These are phyloP conservation scores for Phytophthora pinifolia DNA, from an alignment of 352 stramenopile genomes.

Conservation along the genomic window DNA sequence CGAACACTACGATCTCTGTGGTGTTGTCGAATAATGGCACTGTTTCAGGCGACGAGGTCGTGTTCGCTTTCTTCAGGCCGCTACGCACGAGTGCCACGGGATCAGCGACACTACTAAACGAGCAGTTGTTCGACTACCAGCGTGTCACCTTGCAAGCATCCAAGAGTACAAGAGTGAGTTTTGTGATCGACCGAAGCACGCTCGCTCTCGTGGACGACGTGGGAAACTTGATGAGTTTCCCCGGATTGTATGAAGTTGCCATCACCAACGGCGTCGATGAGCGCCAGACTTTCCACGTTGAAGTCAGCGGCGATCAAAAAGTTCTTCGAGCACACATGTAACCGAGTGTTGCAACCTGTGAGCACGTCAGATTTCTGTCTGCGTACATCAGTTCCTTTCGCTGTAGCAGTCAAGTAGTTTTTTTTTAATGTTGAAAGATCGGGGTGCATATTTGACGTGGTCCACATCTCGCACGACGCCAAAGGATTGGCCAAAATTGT, in stretches of 20 bases:
- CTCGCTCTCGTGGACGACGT: conserved; percentile 48
- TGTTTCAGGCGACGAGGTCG: conserved; percentile 48
- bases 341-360: too few relatives aligned
- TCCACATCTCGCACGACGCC: conserved; percentile 1
- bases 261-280: conserved; percentile 54
- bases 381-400: too few relatives aligned
- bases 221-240: conserved; percentile 46
- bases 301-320: conserved; percentile 31
- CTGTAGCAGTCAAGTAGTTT: too few relatives aligned
- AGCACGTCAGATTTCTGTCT: too few relatives aligned
- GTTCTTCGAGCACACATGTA: conserved; percentile 24
- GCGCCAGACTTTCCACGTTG: conserved; percentile 45
- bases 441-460: conserved; percentile 3
- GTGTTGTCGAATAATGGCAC: conserved; percentile 47
- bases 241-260: conserved; percentile 60
- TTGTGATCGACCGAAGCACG: conserved; percentile 33
- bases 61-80: conserved; percentile 63
- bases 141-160: conserved; percentile 36
- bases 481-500: conserved; percentile 22
- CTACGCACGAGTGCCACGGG: conserved; percentile 44
- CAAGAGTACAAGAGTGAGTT: conserved; percentile 19
- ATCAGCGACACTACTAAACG: conserved; percentile 51
- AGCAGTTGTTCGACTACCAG: conserved; percentile 60
- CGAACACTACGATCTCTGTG: conserved; percentile 38
- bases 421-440: too few relatives aligned